These are phyloP conservation scores for Tieghemostelium lacteum DNA, from an alignment of 78 protist genomes.

Conservation along the genomic window DNA sequence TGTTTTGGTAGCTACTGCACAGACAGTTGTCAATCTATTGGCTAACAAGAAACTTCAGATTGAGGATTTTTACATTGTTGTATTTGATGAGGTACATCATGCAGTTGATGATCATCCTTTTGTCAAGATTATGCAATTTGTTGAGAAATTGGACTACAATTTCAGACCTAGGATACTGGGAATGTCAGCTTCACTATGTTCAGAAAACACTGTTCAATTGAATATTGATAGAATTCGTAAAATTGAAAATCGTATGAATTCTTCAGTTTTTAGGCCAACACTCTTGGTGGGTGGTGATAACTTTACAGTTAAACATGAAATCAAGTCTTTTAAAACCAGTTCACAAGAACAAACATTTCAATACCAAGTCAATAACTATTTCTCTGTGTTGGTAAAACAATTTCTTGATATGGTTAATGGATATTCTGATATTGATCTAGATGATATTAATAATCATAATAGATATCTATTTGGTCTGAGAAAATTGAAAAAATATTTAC, in stretches of 20 bases:
- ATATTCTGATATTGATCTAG: constrained; percentile 3
- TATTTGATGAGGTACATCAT: constrained; percentile 81
- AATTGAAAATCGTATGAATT: neutral
- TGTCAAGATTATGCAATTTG: neutral
- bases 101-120: constrained; percentile 53
- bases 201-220: neutral
- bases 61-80: constrained; percentile 25
- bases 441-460: neutral
- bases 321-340: too few species aligned
- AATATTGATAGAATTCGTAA: neutral
- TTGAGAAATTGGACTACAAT: neutral
- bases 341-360: too few species aligned
- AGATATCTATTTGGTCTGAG: neutral
- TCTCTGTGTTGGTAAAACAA: too few species aligned
- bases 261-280: neutral
- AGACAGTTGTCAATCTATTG: constrained; percentile 2
- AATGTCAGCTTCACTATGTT: constrained; percentile 1
- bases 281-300: neutral
- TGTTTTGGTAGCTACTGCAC: constrained; percentile 29
- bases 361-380: too few species aligned
- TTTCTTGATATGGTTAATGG: too few species aligned
- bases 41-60: neutral
- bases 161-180: constrained; percentile 7
- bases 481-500: neutral
- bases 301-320: too few species aligned